Evolutionary conservation across 352 stramenopile species (phyloP).

Genomic region (Phytopythium ostracodes): DNA sequence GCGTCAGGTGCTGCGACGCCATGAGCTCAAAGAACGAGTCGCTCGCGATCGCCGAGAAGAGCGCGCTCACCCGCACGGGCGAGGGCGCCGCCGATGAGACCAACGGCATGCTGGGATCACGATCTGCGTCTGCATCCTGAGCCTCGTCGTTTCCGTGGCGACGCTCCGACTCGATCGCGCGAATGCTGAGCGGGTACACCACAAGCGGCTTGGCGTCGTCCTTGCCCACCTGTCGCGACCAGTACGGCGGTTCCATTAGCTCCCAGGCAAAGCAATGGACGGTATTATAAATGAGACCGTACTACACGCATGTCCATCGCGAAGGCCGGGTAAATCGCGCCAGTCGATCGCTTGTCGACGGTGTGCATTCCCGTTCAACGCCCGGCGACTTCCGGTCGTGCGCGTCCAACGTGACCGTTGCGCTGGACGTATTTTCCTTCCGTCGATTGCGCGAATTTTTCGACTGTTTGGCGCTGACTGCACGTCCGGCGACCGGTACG

Average conservation of each 20-base stretch:
- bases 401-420: background rate
- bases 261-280: too few species aligned
- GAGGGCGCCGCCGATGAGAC: background rate
- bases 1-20: constrained; percentile 13
- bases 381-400: background rate
- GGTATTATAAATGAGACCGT: too few species aligned
- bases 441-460: background rate
- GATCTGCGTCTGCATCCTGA: background rate
- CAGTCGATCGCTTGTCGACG: background rate
- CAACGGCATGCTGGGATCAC: background rate
- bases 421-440: background rate
- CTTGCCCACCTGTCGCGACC: background rate
- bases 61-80: constrained; percentile 1
- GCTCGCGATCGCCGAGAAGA: constrained; percentile 21
- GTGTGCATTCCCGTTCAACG: background rate
- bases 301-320: constrained; percentile 8
- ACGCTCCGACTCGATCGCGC: background rate
- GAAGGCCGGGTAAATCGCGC: constrained; percentile 7
- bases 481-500: background rate
- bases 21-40: constrained; percentile 25
- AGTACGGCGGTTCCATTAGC: background rate
- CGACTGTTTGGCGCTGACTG: background rate
- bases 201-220: background rate
- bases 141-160: background rate
- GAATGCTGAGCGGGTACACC: background rate